Evolutionary conservation across 176 grass and related monocot genomes (phyloP), one percentile per base, ranked within the genome.

Genomic region (Pontederia crassipes): DNA sequence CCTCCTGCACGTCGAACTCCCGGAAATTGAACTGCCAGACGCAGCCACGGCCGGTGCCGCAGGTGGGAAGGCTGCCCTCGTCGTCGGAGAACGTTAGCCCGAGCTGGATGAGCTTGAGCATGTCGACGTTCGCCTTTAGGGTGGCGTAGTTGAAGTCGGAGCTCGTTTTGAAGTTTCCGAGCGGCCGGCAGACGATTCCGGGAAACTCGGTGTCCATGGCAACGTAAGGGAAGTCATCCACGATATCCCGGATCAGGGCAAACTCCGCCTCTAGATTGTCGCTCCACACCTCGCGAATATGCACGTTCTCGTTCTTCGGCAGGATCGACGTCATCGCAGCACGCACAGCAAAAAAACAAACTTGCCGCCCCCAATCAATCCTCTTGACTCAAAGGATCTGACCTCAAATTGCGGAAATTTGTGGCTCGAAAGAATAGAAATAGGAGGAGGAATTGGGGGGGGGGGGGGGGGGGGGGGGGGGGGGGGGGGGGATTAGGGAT

Each of bases 161-260:
- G 4, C 69, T 79, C 26, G 93, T 82, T 64, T 75, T 85, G 79
- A 83, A 97, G 59, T 81, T 77, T 0, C 93, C 93, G 1, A 91
- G 78, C 45, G 93, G 84, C 48, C 93, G 87, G 73, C 78, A 83
- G 28, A 97, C 93, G 59, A 86, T 81, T 40, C 93, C 92, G 0
- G 92, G 92, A 70, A 97, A 97, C 84, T 97, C 92, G 12, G 92
- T 97, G 76, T 97, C 92, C 93, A 97, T 97, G 10, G 93, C 93
- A 29, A 97, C 93, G 75, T 82, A 97, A 1, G 87, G 81, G 59
- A 81, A 97, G 55, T 92, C 84, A 50, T 97, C 87, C 54, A 97
- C 93, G 58, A 97, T 75, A 66, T 92, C 84, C 12, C 87, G 81
- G 66, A 97, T 97, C 60, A 97, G 87, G 68, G 77, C 76, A 67